Evolutionary conservation across 2,329 filamentous ascomycete species (phyloP).

Genomic region (Domatiomyces globalis): DNA sequence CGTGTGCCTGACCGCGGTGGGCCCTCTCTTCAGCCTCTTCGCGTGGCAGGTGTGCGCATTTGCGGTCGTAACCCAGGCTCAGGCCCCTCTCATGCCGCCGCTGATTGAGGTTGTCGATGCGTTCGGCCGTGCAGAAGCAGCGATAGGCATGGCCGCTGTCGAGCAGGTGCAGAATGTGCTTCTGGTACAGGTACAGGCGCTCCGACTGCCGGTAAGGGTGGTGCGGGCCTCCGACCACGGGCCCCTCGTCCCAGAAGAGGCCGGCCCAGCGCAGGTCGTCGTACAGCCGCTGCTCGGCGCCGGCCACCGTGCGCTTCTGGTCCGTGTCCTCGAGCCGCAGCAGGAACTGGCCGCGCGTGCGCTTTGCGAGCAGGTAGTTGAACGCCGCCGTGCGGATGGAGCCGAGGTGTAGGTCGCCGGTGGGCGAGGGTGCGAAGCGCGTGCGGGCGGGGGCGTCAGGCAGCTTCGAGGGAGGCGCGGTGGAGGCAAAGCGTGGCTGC

Average conservation of each 20-base stretch:
- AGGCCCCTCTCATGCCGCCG: slow-evolving; percentile 46
- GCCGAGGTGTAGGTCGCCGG: slow-evolving; percentile 82
- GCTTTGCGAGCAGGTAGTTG: slow-evolving; percentile 80
- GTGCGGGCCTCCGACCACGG: slow-evolving; percentile 62
- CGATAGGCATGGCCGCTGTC: slow-evolving; percentile 65
- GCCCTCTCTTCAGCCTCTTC: slow-evolving; percentile 60
- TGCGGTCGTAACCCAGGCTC: slow-evolving; percentile 52
- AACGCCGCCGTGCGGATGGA: slow-evolving; percentile 88
- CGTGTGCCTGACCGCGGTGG: slow-evolving; percentile 53
- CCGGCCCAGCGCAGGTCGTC: slow-evolving; percentile 79
- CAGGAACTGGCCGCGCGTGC: slow-evolving; percentile 79
- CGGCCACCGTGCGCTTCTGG: slow-evolving; percentile 68
- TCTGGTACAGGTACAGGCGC: slow-evolving; percentile 55
- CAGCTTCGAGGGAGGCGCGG: slow-evolving; percentile 22
- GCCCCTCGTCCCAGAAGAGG: slow-evolving; percentile 87
- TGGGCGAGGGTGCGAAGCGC: slow-evolving; percentile 90
- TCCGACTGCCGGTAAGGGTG: slow-evolving; percentile 87
- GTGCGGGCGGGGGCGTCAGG: slow-evolving; percentile 53
- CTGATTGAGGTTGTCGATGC: slow-evolving; percentile 53
- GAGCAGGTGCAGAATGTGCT: slow-evolving; percentile 57
- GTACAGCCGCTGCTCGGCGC: slow-evolving; percentile 64
- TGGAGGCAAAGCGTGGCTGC: background rate
- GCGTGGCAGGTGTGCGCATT: slow-evolving; percentile 52
- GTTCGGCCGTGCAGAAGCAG: slow-evolving; percentile 73
- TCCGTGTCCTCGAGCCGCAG: slow-evolving; percentile 80